Percentiles rank a stretch among this genome's conserved stretches.
These are phyloP conservation scores for Fusarium irregulare DNA, from an alignment of 2,329 filamentous ascomycete species.

Conservation along the genomic window DNA sequence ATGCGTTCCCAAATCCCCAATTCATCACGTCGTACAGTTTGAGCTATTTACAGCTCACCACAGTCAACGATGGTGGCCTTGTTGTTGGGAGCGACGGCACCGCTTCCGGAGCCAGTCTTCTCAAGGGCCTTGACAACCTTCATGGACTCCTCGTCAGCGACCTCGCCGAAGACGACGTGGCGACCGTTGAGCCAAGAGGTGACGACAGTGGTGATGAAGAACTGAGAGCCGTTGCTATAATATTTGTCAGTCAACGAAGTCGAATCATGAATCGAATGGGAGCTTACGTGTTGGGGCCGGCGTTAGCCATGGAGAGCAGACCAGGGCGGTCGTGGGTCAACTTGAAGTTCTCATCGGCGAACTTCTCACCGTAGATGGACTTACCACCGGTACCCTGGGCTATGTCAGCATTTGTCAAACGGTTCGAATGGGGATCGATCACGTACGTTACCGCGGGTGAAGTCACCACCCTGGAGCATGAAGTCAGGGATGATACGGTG, in stretches of 20 bases:
- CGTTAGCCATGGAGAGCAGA: slow-evolving; percentile 95
- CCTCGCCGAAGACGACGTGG: slow-evolving; percentile 88
- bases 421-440: background rate
- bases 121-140: slow-evolving; percentile 70
- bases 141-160: slow-evolving; percentile 63
- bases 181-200: slow-evolving; percentile 87
- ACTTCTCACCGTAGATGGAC: slow-evolving; percentile 96
- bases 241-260: slow-evolving; percentile 28
- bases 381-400: slow-evolving; percentile 85
- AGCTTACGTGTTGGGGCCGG: slow-evolving; percentile 88
- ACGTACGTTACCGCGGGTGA: slow-evolving; percentile 90
- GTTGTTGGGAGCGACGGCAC: slow-evolving; percentile 68
- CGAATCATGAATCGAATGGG: too few relatives aligned
- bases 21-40: slow-evolving; percentile 14
- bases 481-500: slow-evolving; percentile 93
- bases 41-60: slow-evolving; percentile 59
- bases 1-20: slow-evolving; percentile 31
- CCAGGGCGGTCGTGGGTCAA: slow-evolving; percentile 78
- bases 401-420: slow-evolving; percentile 32
- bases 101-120: slow-evolving; percentile 67
- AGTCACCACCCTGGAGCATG: slow-evolving; percentile 97
- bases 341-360: slow-evolving; percentile 91
- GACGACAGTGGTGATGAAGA: slow-evolving; percentile 94
- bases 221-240: slow-evolving; percentile 93
- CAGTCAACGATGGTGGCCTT: slow-evolving; percentile 68